These are phyloP conservation scores for Uronychia binucleata DNA, from an alignment of 73 alveolate genomes.

Conservation along the genomic window DNA sequence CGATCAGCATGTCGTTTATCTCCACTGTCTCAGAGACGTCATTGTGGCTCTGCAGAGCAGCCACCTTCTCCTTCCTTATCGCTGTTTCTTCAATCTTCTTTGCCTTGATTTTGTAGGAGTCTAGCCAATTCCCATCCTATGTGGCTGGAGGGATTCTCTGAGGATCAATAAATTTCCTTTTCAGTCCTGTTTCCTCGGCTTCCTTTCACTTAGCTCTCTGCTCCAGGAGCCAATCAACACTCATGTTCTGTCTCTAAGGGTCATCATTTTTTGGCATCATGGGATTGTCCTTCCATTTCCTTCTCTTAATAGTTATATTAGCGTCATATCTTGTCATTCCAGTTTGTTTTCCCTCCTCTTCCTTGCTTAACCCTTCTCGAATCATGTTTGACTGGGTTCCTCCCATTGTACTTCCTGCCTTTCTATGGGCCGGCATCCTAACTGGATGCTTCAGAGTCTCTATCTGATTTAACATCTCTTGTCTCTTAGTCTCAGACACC, in stretches of 20 bases:
- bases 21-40: constrained; percentile 14
- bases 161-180: not conserved
- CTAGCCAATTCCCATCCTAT: constrained; percentile 7
- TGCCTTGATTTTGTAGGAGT: not conserved
- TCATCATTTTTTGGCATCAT: constrained; percentile 25
- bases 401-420: not conserved
- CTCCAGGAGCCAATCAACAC: constrained; percentile 29
- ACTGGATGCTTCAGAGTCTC: not conserved
- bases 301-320: no score
- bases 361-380: no score
- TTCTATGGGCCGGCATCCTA: not conserved
- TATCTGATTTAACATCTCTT: not conserved
- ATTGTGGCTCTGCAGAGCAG: not conserved
- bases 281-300: constrained; percentile 7
- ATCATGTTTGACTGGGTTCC: not conserved
- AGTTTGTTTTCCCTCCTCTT: no score
- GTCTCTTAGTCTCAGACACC: not conserved
- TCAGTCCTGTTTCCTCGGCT: not conserved
- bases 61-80: constrained; percentile 16
- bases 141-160: not conserved
- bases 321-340: no score
- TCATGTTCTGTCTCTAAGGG: constrained; percentile 6
- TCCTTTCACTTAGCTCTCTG: constrained; percentile 7
- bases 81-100: constrained; percentile 20
- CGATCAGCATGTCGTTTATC: constrained; percentile 26